Evolutionary conservation across 2,329 filamentous ascomycete genomes (phyloP).

Genomic region (Ophiostoma himal-ulmi): DNA sequence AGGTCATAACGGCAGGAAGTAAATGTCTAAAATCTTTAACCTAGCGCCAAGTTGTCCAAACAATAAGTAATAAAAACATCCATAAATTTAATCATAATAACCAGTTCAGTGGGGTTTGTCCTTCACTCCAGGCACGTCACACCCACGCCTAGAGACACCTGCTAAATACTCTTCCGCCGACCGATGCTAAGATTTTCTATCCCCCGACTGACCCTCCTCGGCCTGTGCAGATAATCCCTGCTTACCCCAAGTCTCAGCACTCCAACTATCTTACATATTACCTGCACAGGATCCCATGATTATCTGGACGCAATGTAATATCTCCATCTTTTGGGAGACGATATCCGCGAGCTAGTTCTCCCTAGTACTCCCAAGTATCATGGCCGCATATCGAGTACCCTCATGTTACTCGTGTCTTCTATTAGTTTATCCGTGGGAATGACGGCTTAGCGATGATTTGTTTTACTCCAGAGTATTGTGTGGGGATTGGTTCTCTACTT

Average conservation of each 20-base stretch:
- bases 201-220: background rate
- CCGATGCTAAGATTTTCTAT: background rate
- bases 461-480: background rate
- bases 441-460: background rate
- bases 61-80: background rate
- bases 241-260: background rate
- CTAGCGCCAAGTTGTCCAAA: background rate
- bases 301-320: too few relatives aligned
- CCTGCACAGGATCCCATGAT: too few relatives aligned
- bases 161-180: constrained; percentile 16
- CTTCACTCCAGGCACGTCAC: background rate
- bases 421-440: background rate
- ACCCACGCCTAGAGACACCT: background rate
- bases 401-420: background rate
- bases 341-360: background rate
- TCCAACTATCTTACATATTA: background rate
- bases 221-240: background rate
- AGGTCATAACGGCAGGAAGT: background rate
- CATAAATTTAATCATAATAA: background rate
- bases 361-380: background rate
- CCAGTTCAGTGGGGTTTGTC: background rate
- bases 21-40: background rate
- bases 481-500: background rate
- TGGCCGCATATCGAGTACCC: background rate
- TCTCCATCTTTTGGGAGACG: background rate